Evolutionary conservation across 371 early-diverging fungal genomes (phyloP).

Genomic region (Mucor ambiguus): DNA sequence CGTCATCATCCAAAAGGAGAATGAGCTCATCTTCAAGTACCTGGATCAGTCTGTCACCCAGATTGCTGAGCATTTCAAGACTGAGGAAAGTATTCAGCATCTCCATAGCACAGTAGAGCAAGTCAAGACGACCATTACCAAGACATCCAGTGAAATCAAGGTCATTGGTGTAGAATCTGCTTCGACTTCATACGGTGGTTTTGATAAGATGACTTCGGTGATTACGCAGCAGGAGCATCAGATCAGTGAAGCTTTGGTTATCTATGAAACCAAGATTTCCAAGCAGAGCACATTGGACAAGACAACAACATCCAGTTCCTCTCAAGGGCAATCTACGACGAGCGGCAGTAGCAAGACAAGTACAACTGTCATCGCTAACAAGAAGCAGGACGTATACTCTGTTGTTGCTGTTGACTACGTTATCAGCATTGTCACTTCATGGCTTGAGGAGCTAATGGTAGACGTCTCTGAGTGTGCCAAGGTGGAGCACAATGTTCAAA

Average conservation of each 20-base stretch:
- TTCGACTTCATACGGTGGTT: conserved; percentile 22
- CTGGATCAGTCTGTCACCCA: conserved; percentile 26
- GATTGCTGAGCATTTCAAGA: conserved; percentile 25
- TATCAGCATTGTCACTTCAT: conserved; percentile 7
- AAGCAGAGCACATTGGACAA: conserved; percentile 4
- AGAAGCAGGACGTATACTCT: conserved; percentile 9
- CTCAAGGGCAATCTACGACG: neutral
- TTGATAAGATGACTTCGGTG: conserved; percentile 30
- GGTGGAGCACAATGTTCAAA: conserved; percentile 16
- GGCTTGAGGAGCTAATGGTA: conserved; percentile 25
- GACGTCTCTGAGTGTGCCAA: conserved; percentile 23
- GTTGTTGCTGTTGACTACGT: conserved; percentile 21
- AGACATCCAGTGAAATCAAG: conserved; percentile 28
- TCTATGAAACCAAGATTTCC: conserved; percentile 25
- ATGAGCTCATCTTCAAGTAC: conserved; percentile 13
- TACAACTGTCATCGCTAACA: neutral
- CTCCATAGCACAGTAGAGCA: conserved; percentile 21
- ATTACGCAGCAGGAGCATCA: conserved; percentile 30
- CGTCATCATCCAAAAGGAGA: conserved; percentile 20
- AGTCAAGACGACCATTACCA: conserved; percentile 24
- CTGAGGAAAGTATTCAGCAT: conserved; percentile 21
- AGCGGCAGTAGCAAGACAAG: neutral
- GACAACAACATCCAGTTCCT: neutral
- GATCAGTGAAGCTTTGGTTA: conserved; percentile 25
- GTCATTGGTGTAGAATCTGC: conserved; percentile 23